Percentiles rank a stretch among this genome's conserved stretches.
phyloP scores from a whole-genome alignment of 1,284 basidiomycete genomes.

The Rhodotorula sp. region DNA sequence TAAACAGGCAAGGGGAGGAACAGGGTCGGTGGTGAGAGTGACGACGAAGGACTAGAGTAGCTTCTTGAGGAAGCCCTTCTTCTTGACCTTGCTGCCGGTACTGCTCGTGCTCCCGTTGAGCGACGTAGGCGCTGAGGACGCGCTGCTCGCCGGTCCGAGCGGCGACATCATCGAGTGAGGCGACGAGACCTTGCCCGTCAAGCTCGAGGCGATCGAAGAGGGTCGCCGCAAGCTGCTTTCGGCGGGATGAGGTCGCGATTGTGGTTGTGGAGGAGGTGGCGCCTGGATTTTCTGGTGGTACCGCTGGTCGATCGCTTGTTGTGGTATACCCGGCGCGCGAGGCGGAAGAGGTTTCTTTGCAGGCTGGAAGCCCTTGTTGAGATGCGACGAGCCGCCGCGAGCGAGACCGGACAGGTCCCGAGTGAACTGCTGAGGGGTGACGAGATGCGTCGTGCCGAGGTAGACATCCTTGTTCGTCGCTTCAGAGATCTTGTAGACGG shows the following conservation, averaged over 20 bases:
- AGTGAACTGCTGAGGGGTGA: constrained; percentile 80
- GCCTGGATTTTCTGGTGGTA: constrained; percentile 22
- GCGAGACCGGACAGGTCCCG: constrained; percentile 82
- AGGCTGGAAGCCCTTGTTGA: constrained; percentile 1
- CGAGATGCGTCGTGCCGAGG: constrained; percentile 86
- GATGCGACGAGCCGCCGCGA: constrained; percentile 51
- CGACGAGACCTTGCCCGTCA: background rate
- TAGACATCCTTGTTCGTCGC: constrained; percentile 80
- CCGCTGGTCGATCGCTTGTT: constrained; percentile 25
- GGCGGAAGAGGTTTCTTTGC: constrained; percentile 15
- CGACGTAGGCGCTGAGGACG: background rate
- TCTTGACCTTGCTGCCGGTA: constrained; percentile 17
- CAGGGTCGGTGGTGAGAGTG: background rate
- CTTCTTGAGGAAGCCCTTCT: constrained; percentile 23
- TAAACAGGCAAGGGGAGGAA: background rate
- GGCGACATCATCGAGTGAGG: background rate
- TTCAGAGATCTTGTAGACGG: constrained; percentile 68
- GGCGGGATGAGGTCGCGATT: background rate
- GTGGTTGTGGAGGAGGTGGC: constrained; percentile 4
- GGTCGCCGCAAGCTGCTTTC: background rate
- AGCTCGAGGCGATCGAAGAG: constrained; percentile 9
- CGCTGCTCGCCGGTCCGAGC: constrained; percentile 1
- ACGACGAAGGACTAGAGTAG: background rate
- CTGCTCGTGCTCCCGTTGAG: constrained; percentile 2
- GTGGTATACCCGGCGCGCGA: constrained; percentile 17